Base-by-base conservation (phyloP, 106 monocot species). In the Acorus gramineus region DNA sequence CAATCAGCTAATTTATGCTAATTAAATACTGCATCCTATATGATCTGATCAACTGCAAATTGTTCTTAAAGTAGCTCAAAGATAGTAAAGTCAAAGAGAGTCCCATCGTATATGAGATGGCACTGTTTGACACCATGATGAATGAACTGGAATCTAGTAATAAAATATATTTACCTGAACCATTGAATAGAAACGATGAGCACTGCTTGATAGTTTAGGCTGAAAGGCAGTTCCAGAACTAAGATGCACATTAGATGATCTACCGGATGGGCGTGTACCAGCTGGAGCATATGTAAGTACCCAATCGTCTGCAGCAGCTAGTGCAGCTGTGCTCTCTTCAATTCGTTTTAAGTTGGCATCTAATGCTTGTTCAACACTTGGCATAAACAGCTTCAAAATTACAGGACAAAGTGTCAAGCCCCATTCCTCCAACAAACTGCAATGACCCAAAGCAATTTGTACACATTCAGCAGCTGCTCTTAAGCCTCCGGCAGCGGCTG, bases 291-390 rank as follows among this genome's bases (percentile, higher is more conserved):
- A 78, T 3, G 62, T 79, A 62, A 96, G 87, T 8, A 76, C 63
- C 96, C 96, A 96, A 76, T 91, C 91, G 81, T 96, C 96, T 59
- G 96, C 96, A 60, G 96, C 90, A 11, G 87, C 87, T 60, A 90
- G 67, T 64, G 90, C 90, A 81, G 90, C 82, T 47, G 87, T 85
- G 56, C 89, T 85, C 74, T 91, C 87, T 80, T 96, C 96, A 69
- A 96, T 96, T 49, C 90, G 64, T 66, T 79, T 90, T 58, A 96
- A 68, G 62, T 96, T 96, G 50, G 87, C 87, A 70, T 84, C 77
- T 48, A 96, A 60, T 57, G 96, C 96, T 83, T 91, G 90, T 76
- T 96, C 90, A 64, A 96, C 80, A 74, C 82, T 85, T 3, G 96
- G 96, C 69, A 77, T 84, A 68, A 96, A 96, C 10, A 81, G 74